Conservation (phyloP, 2,329 filamentous ascomycete genomes). For the Aspergillus sclerotialis region DNA sequence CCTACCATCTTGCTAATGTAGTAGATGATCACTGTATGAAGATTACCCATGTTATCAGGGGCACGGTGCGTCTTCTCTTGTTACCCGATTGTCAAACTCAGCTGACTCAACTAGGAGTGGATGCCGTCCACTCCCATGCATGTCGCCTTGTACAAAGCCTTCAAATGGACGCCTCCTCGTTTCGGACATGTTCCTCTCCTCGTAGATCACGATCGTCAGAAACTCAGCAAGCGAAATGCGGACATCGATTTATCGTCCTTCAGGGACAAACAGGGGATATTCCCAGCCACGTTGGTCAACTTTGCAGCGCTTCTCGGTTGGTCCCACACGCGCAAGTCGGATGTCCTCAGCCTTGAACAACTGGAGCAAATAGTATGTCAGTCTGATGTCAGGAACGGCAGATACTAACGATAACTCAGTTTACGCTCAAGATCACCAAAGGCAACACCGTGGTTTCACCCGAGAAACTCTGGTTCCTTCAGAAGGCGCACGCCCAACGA, state of each 20-base stretch:
- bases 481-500: constrained; percentile 59
- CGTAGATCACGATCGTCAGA: constrained; percentile 60
- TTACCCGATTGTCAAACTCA: neutral
- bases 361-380: constrained; percentile 59
- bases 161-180: constrained; percentile 64
- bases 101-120: constrained; percentile 62
- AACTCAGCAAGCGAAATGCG: constrained; percentile 80
- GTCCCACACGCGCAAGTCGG: constrained; percentile 62
- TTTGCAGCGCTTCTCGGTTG: constrained; percentile 82
- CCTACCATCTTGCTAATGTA: constrained; percentile 95
- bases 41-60: constrained; percentile 91
- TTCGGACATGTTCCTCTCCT: constrained; percentile 78
- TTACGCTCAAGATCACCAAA: constrained; percentile 81
- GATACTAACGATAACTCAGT: constrained; percentile 46
- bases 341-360: constrained; percentile 64
- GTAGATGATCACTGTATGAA: constrained; percentile 94
- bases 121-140: constrained; percentile 85
- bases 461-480: constrained; percentile 73
- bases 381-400: too few relatives aligned
- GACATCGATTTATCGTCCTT: constrained; percentile 55
- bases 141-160: constrained; percentile 66
- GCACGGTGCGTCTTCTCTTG: constrained; percentile 51
- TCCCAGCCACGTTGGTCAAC: constrained; percentile 63
- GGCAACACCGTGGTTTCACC: constrained; percentile 79
- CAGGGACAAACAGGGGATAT: constrained; percentile 50